Conservation (phyloP, 2,329 filamentous ascomycete genomes). For the Pseudogymnoascus sp. region DNA sequence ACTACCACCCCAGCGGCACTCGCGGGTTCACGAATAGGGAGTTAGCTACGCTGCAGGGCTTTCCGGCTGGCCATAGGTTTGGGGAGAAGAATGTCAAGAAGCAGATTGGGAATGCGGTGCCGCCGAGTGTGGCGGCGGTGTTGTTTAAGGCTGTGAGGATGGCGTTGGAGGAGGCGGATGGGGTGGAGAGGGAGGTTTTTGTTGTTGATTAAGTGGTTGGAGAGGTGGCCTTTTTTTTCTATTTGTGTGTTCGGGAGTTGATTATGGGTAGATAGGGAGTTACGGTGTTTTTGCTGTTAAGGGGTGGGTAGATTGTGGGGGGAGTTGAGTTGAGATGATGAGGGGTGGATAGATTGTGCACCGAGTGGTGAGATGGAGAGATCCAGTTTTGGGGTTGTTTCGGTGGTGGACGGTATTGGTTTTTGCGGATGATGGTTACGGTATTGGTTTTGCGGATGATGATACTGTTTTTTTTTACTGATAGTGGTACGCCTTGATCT, state of each 20-base stretch:
- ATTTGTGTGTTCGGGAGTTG: neutral
- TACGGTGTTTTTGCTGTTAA: neutral
- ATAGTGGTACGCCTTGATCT: too few relatives aligned
- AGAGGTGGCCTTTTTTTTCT: neutral
- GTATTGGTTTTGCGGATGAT: too few relatives aligned
- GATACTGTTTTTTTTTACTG: too few relatives aligned
- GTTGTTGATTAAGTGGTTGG: neutral
- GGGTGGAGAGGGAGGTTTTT: constrained; percentile 11
- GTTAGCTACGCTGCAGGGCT: constrained; percentile 60
- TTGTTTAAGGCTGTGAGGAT: constrained; percentile 34
- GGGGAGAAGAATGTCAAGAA: constrained; percentile 38
- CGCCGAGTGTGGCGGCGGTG: constrained; percentile 47
- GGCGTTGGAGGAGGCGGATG: constrained; percentile 25
- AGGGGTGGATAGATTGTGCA: neutral
- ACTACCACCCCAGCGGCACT: constrained; percentile 57
- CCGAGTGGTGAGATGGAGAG: neutral
- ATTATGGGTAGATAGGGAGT: neutral
- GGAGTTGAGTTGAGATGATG: too few relatives aligned
- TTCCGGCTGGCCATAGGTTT: constrained; percentile 56
- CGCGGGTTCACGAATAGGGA: constrained; percentile 61
- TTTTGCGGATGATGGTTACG: neutral
- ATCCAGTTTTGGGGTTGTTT: neutral
- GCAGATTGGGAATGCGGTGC: constrained; percentile 76
- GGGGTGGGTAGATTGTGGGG: neutral
- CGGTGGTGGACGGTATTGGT: neutral